Conservation (phyloP, 495 filamentous ascomycete genomes). For the Tricharina praecox region DNA sequence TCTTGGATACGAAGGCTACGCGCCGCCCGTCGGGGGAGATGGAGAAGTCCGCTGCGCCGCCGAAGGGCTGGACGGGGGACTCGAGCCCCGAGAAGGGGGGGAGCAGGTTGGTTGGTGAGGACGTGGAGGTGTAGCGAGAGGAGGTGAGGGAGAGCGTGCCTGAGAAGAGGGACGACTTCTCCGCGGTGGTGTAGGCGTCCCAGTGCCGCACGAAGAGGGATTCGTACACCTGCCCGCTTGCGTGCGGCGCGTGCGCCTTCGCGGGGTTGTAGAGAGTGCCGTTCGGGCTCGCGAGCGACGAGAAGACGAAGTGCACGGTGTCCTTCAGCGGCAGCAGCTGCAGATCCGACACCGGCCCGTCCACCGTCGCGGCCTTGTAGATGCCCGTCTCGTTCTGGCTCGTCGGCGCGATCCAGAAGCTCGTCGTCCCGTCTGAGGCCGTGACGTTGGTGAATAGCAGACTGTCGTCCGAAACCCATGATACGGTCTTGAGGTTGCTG, state of each 20-base stretch:
- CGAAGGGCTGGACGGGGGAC: slow-evolving; percentile 42
- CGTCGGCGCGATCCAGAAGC: background rate
- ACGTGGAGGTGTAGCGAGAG: slow-evolving; percentile 29
- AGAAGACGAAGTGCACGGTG: slow-evolving; percentile 51
- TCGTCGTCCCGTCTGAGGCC: background rate
- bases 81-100: slow-evolving; percentile 35
- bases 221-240: slow-evolving; percentile 50
- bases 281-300: slow-evolving; percentile 41
- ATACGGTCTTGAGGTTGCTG: background rate
- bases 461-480: background rate
- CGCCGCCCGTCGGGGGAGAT: slow-evolving; percentile 32
- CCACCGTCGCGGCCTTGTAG: slow-evolving; percentile 46
- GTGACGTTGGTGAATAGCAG: background rate
- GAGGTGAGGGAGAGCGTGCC: slow-evolving; percentile 35
- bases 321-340: slow-evolving; percentile 29
- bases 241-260: slow-evolving; percentile 35
- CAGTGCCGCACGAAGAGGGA: slow-evolving; percentile 61
- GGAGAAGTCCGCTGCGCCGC: slow-evolving; percentile 39
- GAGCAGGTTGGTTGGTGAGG: slow-evolving; percentile 40
- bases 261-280: slow-evolving; percentile 46
- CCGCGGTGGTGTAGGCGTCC: slow-evolving; percentile 50
- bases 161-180: slow-evolving; percentile 54
- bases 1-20: slow-evolving; percentile 69
- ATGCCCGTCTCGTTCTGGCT: slow-evolving; percentile 27
- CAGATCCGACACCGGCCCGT: slow-evolving; percentile 51